A percentile compares a stretch with the other conserved stretches of the same genome.
Evolutionary conservation across 305 asterid species (phyloP).

Genomic region (Rubia balearica): DNA sequence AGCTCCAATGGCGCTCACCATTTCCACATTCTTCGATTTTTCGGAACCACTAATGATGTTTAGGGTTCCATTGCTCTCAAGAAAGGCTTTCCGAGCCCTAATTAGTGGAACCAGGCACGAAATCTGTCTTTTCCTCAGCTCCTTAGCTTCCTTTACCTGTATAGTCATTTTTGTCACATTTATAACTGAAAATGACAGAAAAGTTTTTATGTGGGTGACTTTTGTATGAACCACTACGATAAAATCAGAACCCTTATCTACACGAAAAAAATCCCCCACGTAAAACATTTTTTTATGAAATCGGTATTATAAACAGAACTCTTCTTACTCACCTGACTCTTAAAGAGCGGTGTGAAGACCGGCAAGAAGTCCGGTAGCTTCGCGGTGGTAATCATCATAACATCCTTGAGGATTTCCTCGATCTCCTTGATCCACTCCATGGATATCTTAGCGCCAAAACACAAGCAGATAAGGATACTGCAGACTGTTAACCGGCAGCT

Average conservation of each 20-base stretch:
- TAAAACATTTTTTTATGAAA: too few species aligned
- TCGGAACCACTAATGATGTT: neutral
- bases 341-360: slow-evolving; percentile 54
- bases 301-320: too few species aligned
- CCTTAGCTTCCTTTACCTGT: slow-evolving; percentile 41
- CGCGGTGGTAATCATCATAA: slow-evolving; percentile 73
- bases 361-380: slow-evolving; percentile 90
- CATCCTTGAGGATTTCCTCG: slow-evolving; percentile 64
- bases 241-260: too few species aligned
- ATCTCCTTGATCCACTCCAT: slow-evolving; percentile 47
- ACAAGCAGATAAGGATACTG: slow-evolving; percentile 70
- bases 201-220: too few species aligned
- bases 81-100: slow-evolving; percentile 51
- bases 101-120: slow-evolving; percentile 64
- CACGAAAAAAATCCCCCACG: too few species aligned
- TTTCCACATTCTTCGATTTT: slow-evolving; percentile 58
- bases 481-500: slow-evolving; percentile 68
- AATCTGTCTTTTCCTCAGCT: slow-evolving; percentile 55
- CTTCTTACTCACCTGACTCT: slow-evolving; percentile 28
- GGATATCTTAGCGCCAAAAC: slow-evolving; percentile 71
- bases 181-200: too few species aligned
- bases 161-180: too few species aligned
- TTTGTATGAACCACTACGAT: too few species aligned
- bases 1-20: slow-evolving; percentile 88
- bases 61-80: slow-evolving; percentile 40